phyloP scores from a whole-genome alignment of 202 grass and related monocot species.

The Sporobolus alterniflorus region DNA sequence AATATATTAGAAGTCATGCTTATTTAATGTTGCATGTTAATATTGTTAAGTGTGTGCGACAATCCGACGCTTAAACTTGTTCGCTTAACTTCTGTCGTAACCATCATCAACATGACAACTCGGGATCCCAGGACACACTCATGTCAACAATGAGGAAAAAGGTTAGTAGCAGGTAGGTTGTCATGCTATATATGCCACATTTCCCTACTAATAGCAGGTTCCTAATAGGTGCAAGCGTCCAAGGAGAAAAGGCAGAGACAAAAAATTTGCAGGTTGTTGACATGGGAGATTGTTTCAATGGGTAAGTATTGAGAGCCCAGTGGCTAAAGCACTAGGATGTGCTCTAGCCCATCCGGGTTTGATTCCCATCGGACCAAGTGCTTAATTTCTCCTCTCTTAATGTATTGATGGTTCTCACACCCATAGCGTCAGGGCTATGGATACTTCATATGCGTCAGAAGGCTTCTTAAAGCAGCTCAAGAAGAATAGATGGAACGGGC shows the following conservation, averaged over 20 bases:
- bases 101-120: constrained; percentile 23
- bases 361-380: no score
- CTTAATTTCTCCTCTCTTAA: no score
- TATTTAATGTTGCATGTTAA: background rate
- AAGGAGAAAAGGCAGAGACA: constrained; percentile 18
- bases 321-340: no score
- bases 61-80: background rate
- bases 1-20: no score
- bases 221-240: constrained; percentile 32
- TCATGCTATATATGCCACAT: background rate
- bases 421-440: no score
- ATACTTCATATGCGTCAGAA: background rate
- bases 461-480: background rate
- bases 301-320: background rate
- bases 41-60: background rate
- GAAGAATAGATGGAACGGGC: background rate
- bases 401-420: no score
- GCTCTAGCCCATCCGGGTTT: no score
- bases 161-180: constrained; percentile 10
- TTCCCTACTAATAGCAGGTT: constrained; percentile 8
- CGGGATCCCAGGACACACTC: constrained; percentile 49
- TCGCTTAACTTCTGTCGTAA: constrained; percentile 17
- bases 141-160: constrained; percentile 47
- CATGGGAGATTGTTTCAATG: constrained; percentile 5
- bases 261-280: background rate